Evolutionary conservation across 441 rosid species (phyloP).

Genomic region (Erodium trifolium): DNA sequence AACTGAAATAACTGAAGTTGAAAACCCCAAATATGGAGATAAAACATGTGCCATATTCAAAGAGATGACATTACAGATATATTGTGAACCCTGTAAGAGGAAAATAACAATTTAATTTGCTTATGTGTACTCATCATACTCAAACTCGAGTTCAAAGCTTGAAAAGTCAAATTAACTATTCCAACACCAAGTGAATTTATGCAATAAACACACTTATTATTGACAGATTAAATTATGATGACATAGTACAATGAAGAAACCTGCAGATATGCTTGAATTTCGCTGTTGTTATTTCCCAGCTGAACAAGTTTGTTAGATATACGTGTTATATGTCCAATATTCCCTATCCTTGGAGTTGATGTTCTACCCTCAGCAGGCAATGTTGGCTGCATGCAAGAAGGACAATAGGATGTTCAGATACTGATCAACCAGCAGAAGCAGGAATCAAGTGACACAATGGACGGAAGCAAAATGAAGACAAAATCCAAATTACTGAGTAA

Average conservation of each 20-base stretch:
- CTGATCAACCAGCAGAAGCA: conserved; percentile 4
- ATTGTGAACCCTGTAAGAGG: too few species aligned
- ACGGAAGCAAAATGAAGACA: neutral
- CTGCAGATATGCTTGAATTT: conserved; percentile 67
- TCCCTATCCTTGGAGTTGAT: conserved; percentile 64
- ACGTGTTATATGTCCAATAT: conserved; percentile 80
- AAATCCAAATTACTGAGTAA: neutral
- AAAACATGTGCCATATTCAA: neutral
- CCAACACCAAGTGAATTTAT: too few species aligned
- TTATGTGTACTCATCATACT: too few species aligned
- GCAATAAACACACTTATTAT: too few species aligned
- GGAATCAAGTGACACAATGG: neutral
- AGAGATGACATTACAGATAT: neutral
- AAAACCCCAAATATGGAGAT: neutral
- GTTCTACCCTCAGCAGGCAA: conserved; percentile 56
- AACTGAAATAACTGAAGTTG: neutral
- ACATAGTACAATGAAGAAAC: conserved; percentile 27
- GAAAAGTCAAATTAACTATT: too few species aligned
- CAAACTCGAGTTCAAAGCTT: too few species aligned
- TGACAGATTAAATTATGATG: conserved; percentile 1
- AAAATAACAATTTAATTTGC: too few species aligned
- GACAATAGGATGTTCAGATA: conserved; percentile 13
- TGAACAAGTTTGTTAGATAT: conserved; percentile 81
- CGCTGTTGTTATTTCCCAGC: conserved; percentile 51
- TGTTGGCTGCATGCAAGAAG: conserved; percentile 54